These are phyloP conservation scores for Neurospora sp. DNA, from an alignment of 495 filamentous ascomycete genomes.

Conservation along the genomic window DNA sequence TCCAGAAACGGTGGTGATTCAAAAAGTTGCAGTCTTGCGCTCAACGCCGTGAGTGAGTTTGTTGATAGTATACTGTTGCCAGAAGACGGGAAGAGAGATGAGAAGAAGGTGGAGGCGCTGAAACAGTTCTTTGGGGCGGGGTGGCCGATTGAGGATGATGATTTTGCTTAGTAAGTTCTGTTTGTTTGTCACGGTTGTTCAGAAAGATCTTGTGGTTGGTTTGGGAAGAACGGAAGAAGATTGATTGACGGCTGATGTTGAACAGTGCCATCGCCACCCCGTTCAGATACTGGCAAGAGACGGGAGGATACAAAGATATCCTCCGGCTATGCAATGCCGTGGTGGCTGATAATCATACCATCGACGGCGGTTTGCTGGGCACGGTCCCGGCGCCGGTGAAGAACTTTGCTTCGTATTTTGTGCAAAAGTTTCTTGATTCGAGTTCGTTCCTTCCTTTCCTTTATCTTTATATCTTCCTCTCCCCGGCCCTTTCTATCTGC, in stretches of 20 bases:
- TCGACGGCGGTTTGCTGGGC: constrained; percentile 19
- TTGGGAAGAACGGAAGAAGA: constrained; percentile 27
- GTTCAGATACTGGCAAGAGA: constrained; percentile 19
- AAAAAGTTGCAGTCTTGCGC: constrained; percentile 46
- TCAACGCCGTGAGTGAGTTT: constrained; percentile 43
- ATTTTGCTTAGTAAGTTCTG: constrained; percentile 17
- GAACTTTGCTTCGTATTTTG: constrained; percentile 44
- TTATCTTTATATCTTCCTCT: not conserved
- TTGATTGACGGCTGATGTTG: not conserved
- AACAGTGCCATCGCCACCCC: constrained; percentile 14
- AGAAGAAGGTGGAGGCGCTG: constrained; percentile 10
- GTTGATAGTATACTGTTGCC: constrained; percentile 39
- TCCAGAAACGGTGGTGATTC: not conserved
- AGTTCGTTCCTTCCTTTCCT: constrained; percentile 26
- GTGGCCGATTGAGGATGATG: constrained; percentile 17
- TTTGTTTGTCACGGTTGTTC: not conserved
- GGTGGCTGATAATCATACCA: constrained; percentile 1
- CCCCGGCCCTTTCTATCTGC: not conserved
- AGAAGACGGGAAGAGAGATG: not conserved
- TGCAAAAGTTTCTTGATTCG: constrained; percentile 35
- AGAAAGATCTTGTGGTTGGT: not conserved
- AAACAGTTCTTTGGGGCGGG: constrained; percentile 14
- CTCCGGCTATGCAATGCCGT: constrained; percentile 38
- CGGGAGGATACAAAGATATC: constrained; percentile 34
- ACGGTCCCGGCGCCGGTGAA: constrained; percentile 19